Conservation (phyloP, 352 stramenopile species). For the Phytopythium cucurbitacearum region DNA sequence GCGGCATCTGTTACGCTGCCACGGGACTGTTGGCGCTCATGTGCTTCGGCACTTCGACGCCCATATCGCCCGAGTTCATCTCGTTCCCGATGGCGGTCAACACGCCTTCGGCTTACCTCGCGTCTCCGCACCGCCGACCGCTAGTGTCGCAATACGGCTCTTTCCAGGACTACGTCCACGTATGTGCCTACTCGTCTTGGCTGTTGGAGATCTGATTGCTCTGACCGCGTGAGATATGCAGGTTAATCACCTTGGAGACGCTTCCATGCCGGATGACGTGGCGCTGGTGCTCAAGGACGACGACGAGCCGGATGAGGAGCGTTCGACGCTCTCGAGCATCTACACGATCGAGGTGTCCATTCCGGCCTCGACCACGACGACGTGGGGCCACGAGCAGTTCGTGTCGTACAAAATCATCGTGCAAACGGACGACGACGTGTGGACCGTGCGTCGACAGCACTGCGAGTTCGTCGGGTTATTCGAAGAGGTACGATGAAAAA, state of each 20-base stretch:
- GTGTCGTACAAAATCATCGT: slow-evolving; percentile 76
- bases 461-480: slow-evolving; percentile 59
- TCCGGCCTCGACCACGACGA: slow-evolving; percentile 54
- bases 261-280: not conserved
- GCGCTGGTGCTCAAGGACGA: slow-evolving; percentile 2
- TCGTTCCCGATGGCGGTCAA: slow-evolving; percentile 33
- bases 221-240: not conserved
- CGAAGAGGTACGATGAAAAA: slow-evolving; percentile 24
- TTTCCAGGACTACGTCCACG: slow-evolving; percentile 38
- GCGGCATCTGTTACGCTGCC: slow-evolving; percentile 33
- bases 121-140: slow-evolving; percentile 34
- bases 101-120: slow-evolving; percentile 58
- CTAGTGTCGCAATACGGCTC: slow-evolving; percentile 51
- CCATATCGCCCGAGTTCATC: slow-evolving; percentile 47
- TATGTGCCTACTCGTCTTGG: not conserved
- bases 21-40: slow-evolving; percentile 42
- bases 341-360: slow-evolving; percentile 54
- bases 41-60: slow-evolving; percentile 42
- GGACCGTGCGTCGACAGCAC: slow-evolving; percentile 61
- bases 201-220: not conserved
- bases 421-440: slow-evolving; percentile 62
- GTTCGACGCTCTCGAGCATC: slow-evolving; percentile 6
- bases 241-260: not conserved
- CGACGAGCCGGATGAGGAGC: slow-evolving; percentile 1
- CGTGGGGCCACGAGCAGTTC: slow-evolving; percentile 71